A percentile compares a stretch with the other conserved stretches of the same genome.
Evolutionary conservation across 345 rosid species (phyloP).

Genomic region (Ricinus communis): DNA sequence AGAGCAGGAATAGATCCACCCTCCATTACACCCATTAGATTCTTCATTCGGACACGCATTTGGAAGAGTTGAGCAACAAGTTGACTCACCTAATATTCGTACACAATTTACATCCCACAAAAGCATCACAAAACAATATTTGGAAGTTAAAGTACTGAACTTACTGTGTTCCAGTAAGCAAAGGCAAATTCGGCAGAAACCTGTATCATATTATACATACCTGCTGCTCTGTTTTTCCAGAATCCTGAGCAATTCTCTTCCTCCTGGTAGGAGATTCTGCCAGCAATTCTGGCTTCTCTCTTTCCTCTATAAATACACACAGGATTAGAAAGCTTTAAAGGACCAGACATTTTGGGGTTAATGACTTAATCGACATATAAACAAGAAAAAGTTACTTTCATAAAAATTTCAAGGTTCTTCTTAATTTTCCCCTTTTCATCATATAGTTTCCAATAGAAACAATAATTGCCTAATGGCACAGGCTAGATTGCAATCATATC

Average conservation of each 20-base stretch:
- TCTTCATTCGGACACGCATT: slow-evolving; percentile 96
- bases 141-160: not conserved
- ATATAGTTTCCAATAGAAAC: too few relatives aligned
- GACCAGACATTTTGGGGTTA: not conserved
- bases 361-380: not conserved
- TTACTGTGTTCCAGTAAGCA: not conserved
- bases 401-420: too few relatives aligned
- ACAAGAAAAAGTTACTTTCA: not conserved
- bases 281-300: slow-evolving; percentile 88
- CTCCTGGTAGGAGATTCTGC: slow-evolving; percentile 84
- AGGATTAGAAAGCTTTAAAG: slow-evolving; percentile 14
- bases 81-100: slow-evolving; percentile 70
- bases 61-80: slow-evolving; percentile 95
- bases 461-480: too few relatives aligned
- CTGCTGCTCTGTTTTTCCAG: slow-evolving; percentile 91
- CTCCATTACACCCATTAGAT: slow-evolving; percentile 89
- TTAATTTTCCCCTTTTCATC: too few relatives aligned
- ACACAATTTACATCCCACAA: slow-evolving; percentile 14
- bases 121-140: slow-evolving; percentile 1
- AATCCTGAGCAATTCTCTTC: slow-evolving; percentile 77
- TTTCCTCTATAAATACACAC: slow-evolving; percentile 63
- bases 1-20: slow-evolving; percentile 93
- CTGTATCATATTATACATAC: slow-evolving; percentile 41
- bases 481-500: not conserved
- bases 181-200: not conserved